Percentiles rank a stretch among this genome's conserved stretches.
phyloP scores from a whole-genome alignment of 306 rosid genomes.

The Aeschynomene evenia region DNA sequence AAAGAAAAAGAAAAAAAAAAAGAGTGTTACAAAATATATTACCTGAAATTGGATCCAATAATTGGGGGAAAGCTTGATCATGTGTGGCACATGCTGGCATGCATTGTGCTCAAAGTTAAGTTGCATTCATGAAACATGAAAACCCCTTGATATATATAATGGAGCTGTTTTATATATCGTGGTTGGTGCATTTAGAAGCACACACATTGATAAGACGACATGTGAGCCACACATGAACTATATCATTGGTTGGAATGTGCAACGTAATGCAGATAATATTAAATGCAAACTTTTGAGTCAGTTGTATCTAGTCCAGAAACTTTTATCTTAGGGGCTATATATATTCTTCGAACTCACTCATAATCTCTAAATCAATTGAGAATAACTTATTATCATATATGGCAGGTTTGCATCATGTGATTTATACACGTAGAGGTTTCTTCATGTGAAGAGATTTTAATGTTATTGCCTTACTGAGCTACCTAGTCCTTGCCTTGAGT shows the following conservation, averaged over 20 bases:
- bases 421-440: not conserved
- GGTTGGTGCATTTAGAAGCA: not conserved
- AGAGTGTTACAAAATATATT: not conserved
- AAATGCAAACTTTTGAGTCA: not conserved
- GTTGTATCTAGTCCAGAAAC: not conserved
- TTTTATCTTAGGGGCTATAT: not conserved
- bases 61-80: not conserved
- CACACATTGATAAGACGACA: not conserved
- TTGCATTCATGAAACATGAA: not conserved
- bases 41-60: not conserved
- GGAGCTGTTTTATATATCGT: not conserved
- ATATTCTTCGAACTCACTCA: not conserved
- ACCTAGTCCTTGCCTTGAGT: not conserved
- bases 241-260: not conserved
- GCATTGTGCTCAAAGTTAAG: not conserved
- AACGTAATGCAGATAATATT: not conserved
- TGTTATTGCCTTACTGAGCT: not conserved
- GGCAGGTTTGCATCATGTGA: not conserved
- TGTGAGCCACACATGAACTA: slow-evolving; percentile 10
- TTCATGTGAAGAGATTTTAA: not conserved
- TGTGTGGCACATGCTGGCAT: slow-evolving; percentile 10
- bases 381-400: not conserved
- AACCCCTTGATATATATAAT: not conserved
- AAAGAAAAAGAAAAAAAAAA: not conserved
- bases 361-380: not conserved